A percentile compares a stretch with the other conserved stretches of the same genome.
These are phyloP conservation scores for Pestalotiopsis fici DNA, from an alignment of 2,329 filamentous ascomycete species.

Conservation along the genomic window DNA sequence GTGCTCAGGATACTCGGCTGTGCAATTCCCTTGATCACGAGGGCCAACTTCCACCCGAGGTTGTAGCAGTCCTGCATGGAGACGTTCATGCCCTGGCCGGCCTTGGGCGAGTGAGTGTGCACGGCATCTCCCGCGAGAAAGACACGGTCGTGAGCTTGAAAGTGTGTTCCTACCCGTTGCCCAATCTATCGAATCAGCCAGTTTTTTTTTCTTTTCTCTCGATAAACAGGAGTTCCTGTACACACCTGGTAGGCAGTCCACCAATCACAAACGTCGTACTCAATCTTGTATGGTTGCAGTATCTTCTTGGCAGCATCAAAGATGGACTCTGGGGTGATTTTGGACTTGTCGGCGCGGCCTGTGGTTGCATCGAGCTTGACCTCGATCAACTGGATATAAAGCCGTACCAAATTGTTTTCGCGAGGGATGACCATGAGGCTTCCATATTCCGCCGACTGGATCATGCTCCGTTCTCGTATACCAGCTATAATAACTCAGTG, in stretches of 20 bases:
- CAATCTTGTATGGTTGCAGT: slow-evolving; percentile 62
- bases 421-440: slow-evolving; percentile 61
- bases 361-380: slow-evolving; percentile 19
- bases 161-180: slow-evolving; percentile 60
- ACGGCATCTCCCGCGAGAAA: slow-evolving; percentile 73
- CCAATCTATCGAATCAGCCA: slow-evolving; percentile 53
- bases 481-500: slow-evolving; percentile 34
- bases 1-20: slow-evolving; percentile 45
- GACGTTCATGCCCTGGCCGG: slow-evolving; percentile 72
- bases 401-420: slow-evolving; percentile 57
- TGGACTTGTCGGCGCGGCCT: slow-evolving; percentile 46
- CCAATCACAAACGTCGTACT: slow-evolving; percentile 65
- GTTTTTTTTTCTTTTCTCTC: neutral
- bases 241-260: slow-evolving; percentile 65
- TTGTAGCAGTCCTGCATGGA: slow-evolving; percentile 11
- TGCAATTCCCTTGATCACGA: slow-evolving; percentile 44
- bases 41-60: slow-evolving; percentile 42
- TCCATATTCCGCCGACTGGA: slow-evolving; percentile 51
- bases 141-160: slow-evolving; percentile 56
- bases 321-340: slow-evolving; percentile 60
- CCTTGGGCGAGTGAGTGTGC: slow-evolving; percentile 58
- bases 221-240: neutral
- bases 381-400: slow-evolving; percentile 57
- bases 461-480: slow-evolving; percentile 53
- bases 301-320: slow-evolving; percentile 59